Evolutionary conservation across 2,329 filamentous ascomycete genomes (phyloP).

Genomic region (Trichoderma sp.): DNA sequence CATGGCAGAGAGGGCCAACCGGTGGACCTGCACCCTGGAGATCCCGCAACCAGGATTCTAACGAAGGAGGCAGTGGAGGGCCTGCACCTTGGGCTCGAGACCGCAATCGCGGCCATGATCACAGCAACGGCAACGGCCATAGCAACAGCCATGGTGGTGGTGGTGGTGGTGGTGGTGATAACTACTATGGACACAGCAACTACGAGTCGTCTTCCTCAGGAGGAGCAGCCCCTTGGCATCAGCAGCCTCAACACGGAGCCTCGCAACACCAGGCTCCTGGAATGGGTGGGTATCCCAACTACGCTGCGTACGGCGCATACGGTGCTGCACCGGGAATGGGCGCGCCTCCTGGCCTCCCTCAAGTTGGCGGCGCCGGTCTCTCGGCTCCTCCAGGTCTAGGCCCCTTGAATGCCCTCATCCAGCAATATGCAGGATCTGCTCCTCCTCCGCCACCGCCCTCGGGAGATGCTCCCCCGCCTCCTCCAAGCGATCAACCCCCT

Average conservation of each 20-base stretch:
- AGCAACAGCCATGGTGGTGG: conserved; percentile 25
- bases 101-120: conserved; percentile 52
- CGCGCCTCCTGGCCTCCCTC: conserved; percentile 45
- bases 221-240: conserved; percentile 51
- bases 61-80: conserved; percentile 47
- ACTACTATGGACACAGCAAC: conserved; percentile 34
- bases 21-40: conserved; percentile 84
- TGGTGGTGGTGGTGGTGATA: conserved; percentile 10
- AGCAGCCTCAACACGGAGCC: conserved; percentile 28
- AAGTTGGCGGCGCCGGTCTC: conserved; percentile 51
- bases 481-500: conserved; percentile 46
- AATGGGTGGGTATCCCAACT: conserved; percentile 59
- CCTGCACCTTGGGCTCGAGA: conserved; percentile 65
- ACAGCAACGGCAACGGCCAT: conserved; percentile 36
- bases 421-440: conserved; percentile 60
- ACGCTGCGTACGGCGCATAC: conserved; percentile 52
- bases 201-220: conserved; percentile 32
- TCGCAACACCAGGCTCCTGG: conserved; percentile 53
- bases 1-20: conserved; percentile 85
- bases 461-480: conserved; percentile 54
- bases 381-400: conserved; percentile 58
- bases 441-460: conserved; percentile 64
- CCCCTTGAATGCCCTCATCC: conserved; percentile 65
- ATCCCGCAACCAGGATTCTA: conserved; percentile 54
- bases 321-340: conserved; percentile 49